These are phyloP conservation scores for Penicillium janthinellum DNA, from an alignment of 2,329 filamentous ascomycete species.

Conservation along the genomic window DNA sequence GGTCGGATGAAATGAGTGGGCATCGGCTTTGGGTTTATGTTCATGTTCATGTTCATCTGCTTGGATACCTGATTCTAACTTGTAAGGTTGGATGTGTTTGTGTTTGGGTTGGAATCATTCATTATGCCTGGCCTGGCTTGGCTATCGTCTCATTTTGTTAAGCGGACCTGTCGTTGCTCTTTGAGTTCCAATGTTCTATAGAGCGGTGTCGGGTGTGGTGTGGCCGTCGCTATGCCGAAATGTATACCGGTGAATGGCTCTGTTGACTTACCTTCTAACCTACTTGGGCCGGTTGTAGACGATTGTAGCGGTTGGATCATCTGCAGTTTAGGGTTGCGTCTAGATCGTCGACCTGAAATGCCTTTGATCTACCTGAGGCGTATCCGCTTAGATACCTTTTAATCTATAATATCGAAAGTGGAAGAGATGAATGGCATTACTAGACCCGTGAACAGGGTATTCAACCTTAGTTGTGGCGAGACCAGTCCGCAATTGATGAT, in stretches of 20 bases:
- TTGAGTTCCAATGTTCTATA: conserved; percentile 13
- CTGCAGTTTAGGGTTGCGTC: no score
- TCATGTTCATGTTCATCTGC: background rate
- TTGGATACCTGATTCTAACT: background rate
- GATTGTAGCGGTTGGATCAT: no score
- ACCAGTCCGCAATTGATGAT: no score
- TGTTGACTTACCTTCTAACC: background rate
- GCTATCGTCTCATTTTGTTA: background rate
- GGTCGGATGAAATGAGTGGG: background rate
- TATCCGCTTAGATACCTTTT: no score
- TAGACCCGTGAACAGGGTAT: no score
- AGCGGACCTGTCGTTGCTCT: background rate
- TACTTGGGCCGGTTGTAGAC: no score
- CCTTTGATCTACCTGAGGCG: no score
- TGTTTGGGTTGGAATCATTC: conserved; percentile 16
- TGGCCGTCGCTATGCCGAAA: background rate
- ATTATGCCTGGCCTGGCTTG: conserved; percentile 7
- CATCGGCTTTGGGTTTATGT: no score
- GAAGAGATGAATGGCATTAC: no score
- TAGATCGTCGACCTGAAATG: no score
- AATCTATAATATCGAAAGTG: no score
- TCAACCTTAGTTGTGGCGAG: no score
- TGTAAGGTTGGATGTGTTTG: background rate
- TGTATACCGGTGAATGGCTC: background rate
- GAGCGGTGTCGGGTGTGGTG: background rate